phyloP scores from a whole-genome alignment of 2,329 filamentous ascomycete genomes.

The Trichothecium sympodiale region DNA sequence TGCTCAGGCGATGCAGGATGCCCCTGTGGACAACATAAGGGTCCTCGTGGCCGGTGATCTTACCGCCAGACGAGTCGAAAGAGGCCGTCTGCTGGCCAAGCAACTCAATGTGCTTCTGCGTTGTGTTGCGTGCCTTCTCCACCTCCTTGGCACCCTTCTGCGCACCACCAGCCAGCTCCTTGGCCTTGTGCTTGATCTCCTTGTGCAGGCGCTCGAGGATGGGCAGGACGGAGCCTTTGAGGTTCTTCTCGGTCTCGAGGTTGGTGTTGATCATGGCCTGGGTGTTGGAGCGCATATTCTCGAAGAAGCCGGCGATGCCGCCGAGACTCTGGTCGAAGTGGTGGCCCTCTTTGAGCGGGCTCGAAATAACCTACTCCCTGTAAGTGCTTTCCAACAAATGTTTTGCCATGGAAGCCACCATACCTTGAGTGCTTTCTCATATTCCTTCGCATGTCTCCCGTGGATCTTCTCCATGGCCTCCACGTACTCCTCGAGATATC shows the following conservation, averaged over 20 bases:
- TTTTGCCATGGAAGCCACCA: conserved; percentile 5
- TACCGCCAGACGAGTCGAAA: conserved; percentile 66
- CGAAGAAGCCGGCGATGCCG: conserved; percentile 80
- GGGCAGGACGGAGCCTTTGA: conserved; percentile 78
- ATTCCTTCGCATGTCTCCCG: conserved; percentile 79
- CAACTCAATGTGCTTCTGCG: conserved; percentile 93
- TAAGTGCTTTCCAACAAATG: not conserved
- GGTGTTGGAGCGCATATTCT: conserved; percentile 88
- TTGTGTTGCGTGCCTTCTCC: conserved; percentile 73
- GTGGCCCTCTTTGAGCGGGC: conserved; percentile 77
- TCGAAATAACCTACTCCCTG: conserved; percentile 57
- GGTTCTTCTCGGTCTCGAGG: conserved; percentile 78
- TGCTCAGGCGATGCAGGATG: conserved; percentile 73
- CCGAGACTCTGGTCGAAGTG: conserved; percentile 90
- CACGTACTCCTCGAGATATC: conserved; percentile 85
- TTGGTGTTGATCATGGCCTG: conserved; percentile 85
- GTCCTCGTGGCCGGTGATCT: conserved; percentile 62
- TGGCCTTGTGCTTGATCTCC: conserved; percentile 93
- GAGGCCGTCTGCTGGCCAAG: conserved; percentile 75
- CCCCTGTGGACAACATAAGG: conserved; percentile 81
- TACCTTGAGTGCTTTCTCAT: conserved; percentile 84
- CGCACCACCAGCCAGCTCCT: conserved; percentile 74
- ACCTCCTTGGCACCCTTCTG: conserved; percentile 82
- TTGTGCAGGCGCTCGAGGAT: conserved; percentile 84
- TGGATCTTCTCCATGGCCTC: conserved; percentile 76